Evolutionary conservation across 2,329 filamentous ascomycete species (phyloP), one percentile per base, ranked within the genome.

Genomic region (Penicillium sp.): DNA sequence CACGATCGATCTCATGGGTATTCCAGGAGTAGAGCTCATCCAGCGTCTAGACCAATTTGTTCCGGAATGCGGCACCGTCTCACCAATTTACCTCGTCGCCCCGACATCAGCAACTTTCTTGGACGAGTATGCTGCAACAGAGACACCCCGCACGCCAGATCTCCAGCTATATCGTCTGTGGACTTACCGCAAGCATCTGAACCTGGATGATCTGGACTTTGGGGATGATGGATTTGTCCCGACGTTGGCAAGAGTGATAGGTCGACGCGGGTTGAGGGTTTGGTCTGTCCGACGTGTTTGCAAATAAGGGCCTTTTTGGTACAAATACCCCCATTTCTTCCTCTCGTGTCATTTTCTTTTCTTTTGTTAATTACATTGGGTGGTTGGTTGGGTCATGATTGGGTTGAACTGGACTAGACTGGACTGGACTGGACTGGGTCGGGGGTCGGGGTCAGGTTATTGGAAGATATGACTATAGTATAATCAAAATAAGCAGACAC

Each of bases 191-290:
- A 74, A 75, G 45, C 82, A 84, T 65, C 62, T 84, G 51, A 83
- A 82, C 60, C 69, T 84, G 19, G 82, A 84, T 65, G 82, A 84
- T 70, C 67, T 84, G 61, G 82, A 84, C 65, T 79, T 84, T 60
- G 80, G 70, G 11, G 75, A 76, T 14, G 82, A 84, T 48, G 82
- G 82, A 4, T 62, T 84, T 22, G 28, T 76, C n/a, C 63, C 71
- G 4, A 83, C 82, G 2, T 52, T 84, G 45, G 69, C 63, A 22
- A 73, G 82, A 28, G 80, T 84, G 2, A 64, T 83, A 38, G 81
- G 81, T 1, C 75, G 81, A 58, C 77, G 80, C 45, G 82, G 82
- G 1, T 65, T 84, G 60, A 76, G 73, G n/a, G 77, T 83, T 48
- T 83, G 82, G 81, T 76, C 73, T 64, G 79, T 81, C 33, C 71